Evolutionary conservation across 2,329 filamentous ascomycete species (phyloP).

Genomic region (Sporothrix mexicana): DNA sequence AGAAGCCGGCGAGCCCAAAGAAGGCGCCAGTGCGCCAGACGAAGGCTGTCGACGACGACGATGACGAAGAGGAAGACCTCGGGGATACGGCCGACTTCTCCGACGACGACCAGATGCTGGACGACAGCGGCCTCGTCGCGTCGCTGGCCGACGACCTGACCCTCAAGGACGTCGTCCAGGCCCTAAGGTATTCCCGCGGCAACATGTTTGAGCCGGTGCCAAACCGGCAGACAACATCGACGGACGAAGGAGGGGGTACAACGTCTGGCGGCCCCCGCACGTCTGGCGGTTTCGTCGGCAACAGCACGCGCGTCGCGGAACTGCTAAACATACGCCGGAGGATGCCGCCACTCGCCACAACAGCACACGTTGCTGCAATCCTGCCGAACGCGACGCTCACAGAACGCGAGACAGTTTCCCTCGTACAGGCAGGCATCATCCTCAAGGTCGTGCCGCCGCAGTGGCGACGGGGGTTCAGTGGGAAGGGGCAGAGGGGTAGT

Average conservation of each 20-base stretch:
- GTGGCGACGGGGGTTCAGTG: conserved; percentile 52
- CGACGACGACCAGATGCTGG: conserved; percentile 48
- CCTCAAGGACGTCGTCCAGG: conserved; percentile 67
- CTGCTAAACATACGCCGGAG: conserved; percentile 64
- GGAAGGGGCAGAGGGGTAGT: conserved; percentile 45
- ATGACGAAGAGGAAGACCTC: conserved; percentile 42
- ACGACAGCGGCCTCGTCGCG: conserved; percentile 64
- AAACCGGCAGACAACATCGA: not conserved
- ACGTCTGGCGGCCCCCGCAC: conserved; percentile 14
- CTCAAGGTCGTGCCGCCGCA: conserved; percentile 65
- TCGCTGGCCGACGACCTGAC: conserved; percentile 61
- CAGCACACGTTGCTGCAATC: conserved; percentile 70
- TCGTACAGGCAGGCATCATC: conserved; percentile 62
- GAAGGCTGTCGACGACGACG: conserved; percentile 33
- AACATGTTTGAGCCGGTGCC: conserved; percentile 71
- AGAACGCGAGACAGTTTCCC: conserved; percentile 70
- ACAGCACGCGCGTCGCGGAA: conserved; percentile 59
- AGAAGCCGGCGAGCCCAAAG: not conserved
- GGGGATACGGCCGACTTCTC: conserved; percentile 47
- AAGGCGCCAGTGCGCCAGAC: conserved; percentile 17
- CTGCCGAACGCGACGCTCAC: conserved; percentile 66
- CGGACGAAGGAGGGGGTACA: not conserved
- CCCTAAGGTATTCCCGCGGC: conserved; percentile 65
- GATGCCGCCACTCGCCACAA: conserved; percentile 68
- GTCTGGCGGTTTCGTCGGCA: conserved; percentile 34